Percentiles rank a stretch among this genome's conserved stretches.
Evolutionary conservation across 176 grass and related monocot genomes (phyloP).

Genomic region (Oropetium thomaeum): DNA sequence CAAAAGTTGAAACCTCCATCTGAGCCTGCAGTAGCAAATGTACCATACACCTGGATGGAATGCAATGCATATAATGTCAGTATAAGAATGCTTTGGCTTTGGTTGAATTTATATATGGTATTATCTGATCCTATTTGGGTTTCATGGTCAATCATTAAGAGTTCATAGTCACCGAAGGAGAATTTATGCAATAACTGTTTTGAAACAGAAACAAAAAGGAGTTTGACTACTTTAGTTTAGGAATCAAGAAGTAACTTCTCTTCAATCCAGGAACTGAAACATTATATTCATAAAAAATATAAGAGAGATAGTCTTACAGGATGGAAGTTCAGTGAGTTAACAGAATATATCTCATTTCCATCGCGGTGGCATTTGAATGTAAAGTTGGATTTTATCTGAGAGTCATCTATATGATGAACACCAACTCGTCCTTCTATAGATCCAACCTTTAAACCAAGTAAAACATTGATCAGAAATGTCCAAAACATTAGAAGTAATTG

Average conservation of each 20-base stretch:
- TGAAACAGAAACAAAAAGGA: background rate
- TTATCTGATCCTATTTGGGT: background rate
- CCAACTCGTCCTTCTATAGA: slow-evolving; percentile 93
- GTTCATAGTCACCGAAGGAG: slow-evolving; percentile 9
- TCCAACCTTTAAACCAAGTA: slow-evolving; percentile 61
- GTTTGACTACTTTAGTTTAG: background rate
- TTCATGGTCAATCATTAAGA: background rate
- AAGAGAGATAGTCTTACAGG: slow-evolving; percentile 57
- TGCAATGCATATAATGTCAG: slow-evolving; percentile 18
- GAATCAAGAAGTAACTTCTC: background rate
- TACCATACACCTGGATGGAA: slow-evolving; percentile 65
- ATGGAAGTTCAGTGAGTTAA: slow-evolving; percentile 91
- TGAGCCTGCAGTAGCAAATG: slow-evolving; percentile 82
- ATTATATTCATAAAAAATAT: slow-evolving; percentile 16
- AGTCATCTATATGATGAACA: slow-evolving; percentile 89
- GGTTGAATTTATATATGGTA: slow-evolving; percentile 18
- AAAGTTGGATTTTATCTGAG: slow-evolving; percentile 81
- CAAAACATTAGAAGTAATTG: slow-evolving; percentile 7
- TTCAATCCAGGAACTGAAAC: slow-evolving; percentile 3
- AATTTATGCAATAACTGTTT: background rate
- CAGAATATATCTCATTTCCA: slow-evolving; percentile 70
- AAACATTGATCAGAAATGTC: slow-evolving; percentile 1
- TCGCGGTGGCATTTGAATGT: slow-evolving; percentile 96
- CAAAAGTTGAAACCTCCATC: slow-evolving; percentile 82
- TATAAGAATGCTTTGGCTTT: background rate